Percentiles rank a stretch among this genome's conserved stretches.
Conservation (phyloP, 1,284 basidiomycete genomes). For the Trichosporon sp. region DNA sequence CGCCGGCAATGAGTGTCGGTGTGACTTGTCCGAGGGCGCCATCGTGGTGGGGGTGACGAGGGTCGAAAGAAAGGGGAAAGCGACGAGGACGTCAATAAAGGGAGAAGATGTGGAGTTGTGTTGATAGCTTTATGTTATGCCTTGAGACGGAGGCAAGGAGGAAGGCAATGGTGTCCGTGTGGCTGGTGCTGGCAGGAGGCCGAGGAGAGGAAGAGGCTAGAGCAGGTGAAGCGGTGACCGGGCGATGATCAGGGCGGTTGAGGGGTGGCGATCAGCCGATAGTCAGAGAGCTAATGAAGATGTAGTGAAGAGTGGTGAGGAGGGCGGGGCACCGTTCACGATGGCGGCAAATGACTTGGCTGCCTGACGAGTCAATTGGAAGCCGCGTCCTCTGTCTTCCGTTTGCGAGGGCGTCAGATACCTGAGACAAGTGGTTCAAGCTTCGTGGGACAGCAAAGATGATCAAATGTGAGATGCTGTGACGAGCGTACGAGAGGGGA, state of each 20-base stretch:
- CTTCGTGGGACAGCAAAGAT: too few species aligned
- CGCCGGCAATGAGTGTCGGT: background rate
- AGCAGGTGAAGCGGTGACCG: background rate
- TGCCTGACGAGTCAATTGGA: too few species aligned
- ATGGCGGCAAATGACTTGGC: too few species aligned
- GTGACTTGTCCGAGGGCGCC: background rate
- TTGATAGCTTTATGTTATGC: background rate
- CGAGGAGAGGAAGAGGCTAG: background rate
- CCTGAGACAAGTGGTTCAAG: too few species aligned
- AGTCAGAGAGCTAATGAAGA: too few species aligned
- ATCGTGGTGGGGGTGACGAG: background rate
- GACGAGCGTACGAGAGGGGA: background rate
- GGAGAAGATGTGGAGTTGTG: too few species aligned
- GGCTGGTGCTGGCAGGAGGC: background rate
- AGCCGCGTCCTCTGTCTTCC: too few species aligned
- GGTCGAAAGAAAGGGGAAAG: background rate
- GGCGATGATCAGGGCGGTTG: background rate
- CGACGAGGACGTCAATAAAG: too few species aligned
- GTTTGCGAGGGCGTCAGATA: too few species aligned
- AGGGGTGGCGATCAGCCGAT: background rate
- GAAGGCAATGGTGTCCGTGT: background rate
- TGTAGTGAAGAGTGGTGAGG: too few species aligned
- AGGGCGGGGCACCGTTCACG: too few species aligned
- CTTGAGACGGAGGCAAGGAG: background rate
- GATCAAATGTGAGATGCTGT: too few species aligned